These are phyloP conservation scores for Artemisia tridentata DNA, from an alignment of 129 eudicot species.

Conservation along the genomic window DNA sequence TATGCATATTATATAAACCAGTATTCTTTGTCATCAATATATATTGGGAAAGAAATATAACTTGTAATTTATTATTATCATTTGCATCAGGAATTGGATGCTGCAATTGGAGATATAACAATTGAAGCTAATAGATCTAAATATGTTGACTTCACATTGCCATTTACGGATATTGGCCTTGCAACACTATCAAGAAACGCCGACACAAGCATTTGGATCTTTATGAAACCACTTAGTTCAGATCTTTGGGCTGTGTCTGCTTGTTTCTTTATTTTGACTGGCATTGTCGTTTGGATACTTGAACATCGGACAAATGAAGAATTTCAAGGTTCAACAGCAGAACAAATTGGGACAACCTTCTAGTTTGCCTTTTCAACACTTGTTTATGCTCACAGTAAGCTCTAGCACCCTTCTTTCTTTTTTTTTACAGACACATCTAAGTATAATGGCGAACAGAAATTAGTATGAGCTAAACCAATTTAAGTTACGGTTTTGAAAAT, in stretches of 20 bases:
- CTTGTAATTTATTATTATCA: background rate
- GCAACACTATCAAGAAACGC: conserved; percentile 28
- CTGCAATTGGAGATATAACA: conserved; percentile 47
- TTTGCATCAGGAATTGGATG: conserved; percentile 42
- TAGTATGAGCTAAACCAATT: too few species aligned
- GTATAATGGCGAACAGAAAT: too few species aligned
- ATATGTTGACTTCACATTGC: conserved; percentile 50
- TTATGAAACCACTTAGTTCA: conserved; percentile 39
- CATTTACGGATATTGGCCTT: conserved; percentile 38
- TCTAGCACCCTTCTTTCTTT: too few species aligned
- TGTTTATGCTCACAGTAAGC: conserved; percentile 15
- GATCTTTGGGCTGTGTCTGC: conserved; percentile 37
- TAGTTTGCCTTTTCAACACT: conserved; percentile 45
- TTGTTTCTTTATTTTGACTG: conserved; percentile 30
- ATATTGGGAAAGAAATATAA: background rate
- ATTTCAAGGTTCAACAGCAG: conserved; percentile 29
- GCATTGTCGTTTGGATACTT: conserved; percentile 40
- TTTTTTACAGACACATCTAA: too few species aligned
- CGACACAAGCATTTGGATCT: conserved; percentile 34
- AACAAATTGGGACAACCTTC: conserved; percentile 36
- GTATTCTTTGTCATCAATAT: background rate
- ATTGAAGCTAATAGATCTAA: conserved; percentile 38
- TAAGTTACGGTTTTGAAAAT: too few species aligned
- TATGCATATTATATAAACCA: conserved; percentile 7
- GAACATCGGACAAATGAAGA: conserved; percentile 33